Conservation (phyloP, 257 asterid species). For the Solanum rostratum region DNA sequence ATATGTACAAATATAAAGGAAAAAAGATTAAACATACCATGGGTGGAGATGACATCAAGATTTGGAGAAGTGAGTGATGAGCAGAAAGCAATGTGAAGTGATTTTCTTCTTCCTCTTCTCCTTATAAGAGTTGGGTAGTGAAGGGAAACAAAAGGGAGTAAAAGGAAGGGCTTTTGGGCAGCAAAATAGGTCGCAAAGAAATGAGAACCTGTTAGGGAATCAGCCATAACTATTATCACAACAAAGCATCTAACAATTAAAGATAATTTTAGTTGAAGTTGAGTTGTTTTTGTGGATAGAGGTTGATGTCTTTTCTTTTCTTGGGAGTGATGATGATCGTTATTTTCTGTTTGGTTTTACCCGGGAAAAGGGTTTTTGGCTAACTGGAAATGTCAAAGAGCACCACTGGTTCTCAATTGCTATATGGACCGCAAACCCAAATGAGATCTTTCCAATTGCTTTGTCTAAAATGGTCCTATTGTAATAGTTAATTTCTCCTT, state of each 20-base stretch:
- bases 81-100: slow-evolving; percentile 21
- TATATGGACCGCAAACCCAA: not conserved
- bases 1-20: too few relatives aligned
- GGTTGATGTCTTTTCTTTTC: not conserved
- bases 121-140: slow-evolving; percentile 10
- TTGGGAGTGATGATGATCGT: not conserved
- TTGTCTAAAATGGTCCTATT: not conserved
- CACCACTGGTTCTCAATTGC: not conserved
- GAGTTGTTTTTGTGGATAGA: not conserved
- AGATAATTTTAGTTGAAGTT: not conserved
- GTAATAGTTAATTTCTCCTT: not conserved
- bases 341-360: slow-evolving; percentile 1
- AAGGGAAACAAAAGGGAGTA: slow-evolving; percentile 8
- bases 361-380: not conserved
- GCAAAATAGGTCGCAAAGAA: slow-evolving; percentile 7
- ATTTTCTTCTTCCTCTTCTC: slow-evolving; percentile 13
- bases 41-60: slow-evolving; percentile 41
- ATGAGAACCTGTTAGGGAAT: not conserved
- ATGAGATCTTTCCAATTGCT: not conserved
- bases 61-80: slow-evolving; percentile 22
- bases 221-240: slow-evolving; percentile 10
- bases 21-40: slow-evolving; percentile 28
- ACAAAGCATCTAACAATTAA: not conserved
- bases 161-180: slow-evolving; percentile 19
- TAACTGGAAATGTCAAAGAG: not conserved